A percentile compares a stretch with the other conserved stretches of the same genome.
Evolutionary conservation across 1,284 basidiomycete genomes (phyloP).

Genomic region (Uromyces viciae-fabae): DNA sequence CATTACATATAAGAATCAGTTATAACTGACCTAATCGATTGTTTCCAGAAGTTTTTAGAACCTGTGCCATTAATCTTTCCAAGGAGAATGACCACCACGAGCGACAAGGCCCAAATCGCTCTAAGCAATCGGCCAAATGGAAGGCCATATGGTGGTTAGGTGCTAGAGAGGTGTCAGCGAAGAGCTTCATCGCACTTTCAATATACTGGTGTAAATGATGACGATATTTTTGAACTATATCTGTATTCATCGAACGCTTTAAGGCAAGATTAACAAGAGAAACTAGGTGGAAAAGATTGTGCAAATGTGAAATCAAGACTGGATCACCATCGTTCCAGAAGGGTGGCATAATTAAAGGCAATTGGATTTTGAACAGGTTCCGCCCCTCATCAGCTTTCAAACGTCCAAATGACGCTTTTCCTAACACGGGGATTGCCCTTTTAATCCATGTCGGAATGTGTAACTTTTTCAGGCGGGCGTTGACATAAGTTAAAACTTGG

Average conservation of each 20-base stretch:
- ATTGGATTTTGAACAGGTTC: constrained; percentile 5
- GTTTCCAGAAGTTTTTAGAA: constrained; percentile 16
- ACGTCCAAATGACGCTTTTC: constrained; percentile 23
- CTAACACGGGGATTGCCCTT: constrained; percentile 12
- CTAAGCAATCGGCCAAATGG: constrained; percentile 21
- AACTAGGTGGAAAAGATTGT: constrained; percentile 31
- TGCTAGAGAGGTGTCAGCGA: neutral
- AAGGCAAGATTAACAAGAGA: constrained; percentile 23
- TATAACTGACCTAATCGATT: constrained; percentile 6
- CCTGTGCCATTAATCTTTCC: constrained; percentile 20
- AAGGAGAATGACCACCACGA: constrained; percentile 34
- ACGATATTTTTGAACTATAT: neutral
- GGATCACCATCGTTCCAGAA: neutral
- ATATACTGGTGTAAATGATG: constrained; percentile 1
- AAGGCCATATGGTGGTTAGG: constrained; percentile 39
- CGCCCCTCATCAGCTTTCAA: constrained; percentile 47
- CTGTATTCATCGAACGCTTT: neutral
- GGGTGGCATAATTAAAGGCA: constrained; percentile 13
- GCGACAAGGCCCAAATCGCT: constrained; percentile 18
- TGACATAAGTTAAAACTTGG: neutral
- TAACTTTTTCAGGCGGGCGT: neutral
- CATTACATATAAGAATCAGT: neutral
- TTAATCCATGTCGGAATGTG: constrained; percentile 29
- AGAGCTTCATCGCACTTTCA: neutral
- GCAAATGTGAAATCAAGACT: neutral